Conservation (phyloP, 2,329 filamentous ascomycete genomes). For the Xylaria hypoxylon region DNA sequence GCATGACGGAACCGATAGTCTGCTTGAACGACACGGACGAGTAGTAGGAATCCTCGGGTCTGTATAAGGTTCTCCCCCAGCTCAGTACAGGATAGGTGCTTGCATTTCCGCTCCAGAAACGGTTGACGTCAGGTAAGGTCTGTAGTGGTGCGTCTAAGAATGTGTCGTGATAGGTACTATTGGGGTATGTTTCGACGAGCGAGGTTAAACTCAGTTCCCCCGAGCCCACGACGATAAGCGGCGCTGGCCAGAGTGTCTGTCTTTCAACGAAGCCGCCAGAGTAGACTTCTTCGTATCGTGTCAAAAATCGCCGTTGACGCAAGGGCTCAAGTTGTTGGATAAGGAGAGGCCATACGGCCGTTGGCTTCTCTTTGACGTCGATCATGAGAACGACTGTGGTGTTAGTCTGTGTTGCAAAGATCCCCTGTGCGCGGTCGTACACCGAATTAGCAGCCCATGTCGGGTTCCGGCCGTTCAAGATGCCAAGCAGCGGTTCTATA, state of each 20-base stretch:
- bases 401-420: slow-evolving; percentile 5
- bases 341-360: slow-evolving; percentile 63
- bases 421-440: neutral
- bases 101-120: neutral
- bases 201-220: neutral
- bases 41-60: slow-evolving; percentile 52
- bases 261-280: slow-evolving; percentile 60
- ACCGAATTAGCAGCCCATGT: slow-evolving; percentile 54
- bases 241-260: slow-evolving; percentile 5
- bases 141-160: slow-evolving; percentile 12
- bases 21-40: slow-evolving; percentile 11
- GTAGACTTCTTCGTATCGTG: slow-evolving; percentile 59
- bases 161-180: slow-evolving; percentile 13
- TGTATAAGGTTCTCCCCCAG: neutral
- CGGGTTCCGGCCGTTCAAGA: slow-evolving; percentile 66
- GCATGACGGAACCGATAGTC: slow-evolving; percentile 6
- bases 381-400: slow-evolving; percentile 68
- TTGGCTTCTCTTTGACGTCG: slow-evolving; percentile 71
- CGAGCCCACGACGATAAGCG: slow-evolving; percentile 1
- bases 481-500: slow-evolving; percentile 69
- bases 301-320: slow-evolving; percentile 65
- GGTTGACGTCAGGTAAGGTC: neutral
- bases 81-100: neutral
- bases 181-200: neutral
- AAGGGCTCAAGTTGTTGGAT: slow-evolving; percentile 66